Conservation (phyloP, 176 grass and related monocot genomes). For the Oryza glaberrima region DNA sequence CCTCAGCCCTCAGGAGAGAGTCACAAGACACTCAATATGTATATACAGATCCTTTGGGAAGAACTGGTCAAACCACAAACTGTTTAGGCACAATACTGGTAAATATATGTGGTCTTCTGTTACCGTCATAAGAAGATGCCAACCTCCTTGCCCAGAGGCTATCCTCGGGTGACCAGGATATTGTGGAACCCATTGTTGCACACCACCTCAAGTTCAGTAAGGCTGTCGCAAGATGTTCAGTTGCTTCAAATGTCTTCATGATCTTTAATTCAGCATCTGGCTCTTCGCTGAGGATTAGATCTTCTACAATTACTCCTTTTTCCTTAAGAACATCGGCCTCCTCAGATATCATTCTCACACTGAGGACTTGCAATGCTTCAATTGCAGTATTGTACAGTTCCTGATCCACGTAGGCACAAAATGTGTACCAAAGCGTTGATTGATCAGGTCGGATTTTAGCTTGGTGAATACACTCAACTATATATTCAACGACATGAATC, state of each 20-base stretch:
- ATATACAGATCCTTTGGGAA: background rate
- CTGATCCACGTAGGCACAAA: slow-evolving; percentile 63
- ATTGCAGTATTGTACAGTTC: slow-evolving; percentile 64
- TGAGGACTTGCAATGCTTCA: slow-evolving; percentile 77
- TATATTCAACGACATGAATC: slow-evolving; percentile 73
- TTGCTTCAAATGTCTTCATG: slow-evolving; percentile 53
- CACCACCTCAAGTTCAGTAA: slow-evolving; percentile 87
- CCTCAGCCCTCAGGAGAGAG: slow-evolving; percentile 8
- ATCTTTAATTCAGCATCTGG: slow-evolving; percentile 63
- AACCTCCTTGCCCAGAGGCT: slow-evolving; percentile 80
- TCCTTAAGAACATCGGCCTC: slow-evolving; percentile 49
- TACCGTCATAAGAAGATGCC: slow-evolving; percentile 55
- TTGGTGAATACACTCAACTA: slow-evolving; percentile 63
- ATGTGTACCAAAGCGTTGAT: slow-evolving; percentile 59
- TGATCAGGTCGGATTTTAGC: slow-evolving; percentile 71
- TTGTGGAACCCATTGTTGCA: slow-evolving; percentile 52
- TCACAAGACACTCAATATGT: background rate
- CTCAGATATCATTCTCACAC: slow-evolving; percentile 78
- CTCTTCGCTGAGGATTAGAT: slow-evolving; percentile 83
- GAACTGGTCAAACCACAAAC: background rate
- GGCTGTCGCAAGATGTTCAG: slow-evolving; percentile 53
- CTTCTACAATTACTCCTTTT: slow-evolving; percentile 57
- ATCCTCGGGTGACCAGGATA: slow-evolving; percentile 78
- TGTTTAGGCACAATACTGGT: slow-evolving; percentile 5
- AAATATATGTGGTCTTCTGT: slow-evolving; percentile 41